Base-by-base conservation (phyloP, 805 yeast genomes). In the Vanderwaltozyma polyspora region DNA sequence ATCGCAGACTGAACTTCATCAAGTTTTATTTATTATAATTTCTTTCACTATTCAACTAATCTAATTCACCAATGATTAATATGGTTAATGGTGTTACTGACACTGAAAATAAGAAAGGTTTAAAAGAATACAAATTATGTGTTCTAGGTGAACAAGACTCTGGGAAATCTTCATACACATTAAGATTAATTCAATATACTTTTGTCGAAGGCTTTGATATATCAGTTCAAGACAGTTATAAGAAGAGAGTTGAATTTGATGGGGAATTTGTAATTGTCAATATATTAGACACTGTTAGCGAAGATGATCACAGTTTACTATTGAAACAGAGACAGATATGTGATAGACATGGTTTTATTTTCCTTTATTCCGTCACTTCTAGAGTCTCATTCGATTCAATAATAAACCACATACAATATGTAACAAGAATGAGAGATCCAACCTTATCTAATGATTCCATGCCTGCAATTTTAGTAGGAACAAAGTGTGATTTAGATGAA, bases 131-230 rank as follows among this genome's bases (percentile, higher is more conserved):
- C 59, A 84, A 91, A 55, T 63, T 89, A 39, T 96, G 89, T 5
- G 95, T 89, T 32, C 95, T 87, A 39, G 97, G 96, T 34, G 95
- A 95, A 25, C 96, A 96, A 51, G 95, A 94, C 61, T 97, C 89
- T 38, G 97, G 97, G 60, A 89, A 89, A 59, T 79, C 93, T 19
- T 96, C 97, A 6, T 66, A 89, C 43, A 87, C 97, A 22, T 87
- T 89, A 43, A 93, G 89, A 59, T 70, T 89, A 52, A 85, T 87
- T 36, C 96, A 87, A 60, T 74, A 84, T 25, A 95, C 86, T 50
- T 89, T 89, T 54, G 93, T 89, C 25, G 94, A 85, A 58, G 96
- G 87, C 57, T 89, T 89, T 53, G 97, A 89, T 62, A 96, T 97
- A 12, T 89, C 96, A 13, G 89, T 89, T 52, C 97, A 89, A 62